These are phyloP conservation scores for Aureobasidium sp. DNA, from an alignment of 2,329 filamentous ascomycete species.

Conservation along the genomic window DNA sequence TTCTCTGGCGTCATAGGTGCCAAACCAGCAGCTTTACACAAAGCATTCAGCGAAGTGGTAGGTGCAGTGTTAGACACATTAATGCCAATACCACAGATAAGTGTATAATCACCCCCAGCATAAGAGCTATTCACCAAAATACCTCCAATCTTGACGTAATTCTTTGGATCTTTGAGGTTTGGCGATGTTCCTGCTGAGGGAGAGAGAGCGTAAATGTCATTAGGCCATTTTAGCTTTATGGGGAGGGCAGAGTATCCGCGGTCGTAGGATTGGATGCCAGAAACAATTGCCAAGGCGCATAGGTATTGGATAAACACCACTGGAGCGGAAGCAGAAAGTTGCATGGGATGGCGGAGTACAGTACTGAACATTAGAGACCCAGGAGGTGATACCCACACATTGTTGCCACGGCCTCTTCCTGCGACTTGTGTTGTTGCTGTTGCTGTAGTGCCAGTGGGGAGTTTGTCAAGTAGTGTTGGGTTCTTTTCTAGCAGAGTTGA, in stretches of 20 bases:
- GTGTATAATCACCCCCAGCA: slow-evolving; percentile 65
- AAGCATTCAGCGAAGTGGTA: slow-evolving; percentile 74
- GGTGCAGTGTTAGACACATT: slow-evolving; percentile 79
- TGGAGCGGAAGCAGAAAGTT: slow-evolving; percentile 62
- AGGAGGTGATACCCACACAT: slow-evolving; percentile 89
- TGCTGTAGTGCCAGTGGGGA: slow-evolving; percentile 80
- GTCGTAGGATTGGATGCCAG: slow-evolving; percentile 74
- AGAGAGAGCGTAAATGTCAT: slow-evolving; percentile 59
- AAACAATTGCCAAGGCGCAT: slow-evolving; percentile 75
- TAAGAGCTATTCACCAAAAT: slow-evolving; percentile 88
- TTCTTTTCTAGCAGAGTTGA: slow-evolving; percentile 96
- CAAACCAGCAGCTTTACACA: slow-evolving; percentile 45
- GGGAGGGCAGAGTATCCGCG: slow-evolving; percentile 64
- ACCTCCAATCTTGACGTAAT: slow-evolving; percentile 87
- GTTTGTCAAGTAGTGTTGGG: slow-evolving; percentile 60
- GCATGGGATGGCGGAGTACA: slow-evolving; percentile 72
- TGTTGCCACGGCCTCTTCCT: slow-evolving; percentile 77
- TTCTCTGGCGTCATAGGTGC: slow-evolving; percentile 63
- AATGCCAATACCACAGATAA: slow-evolving; percentile 73
- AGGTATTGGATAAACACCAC: slow-evolving; percentile 94
- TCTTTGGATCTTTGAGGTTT: slow-evolving; percentile 38
- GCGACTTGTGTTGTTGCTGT: slow-evolving; percentile 83
- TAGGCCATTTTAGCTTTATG: slow-evolving; percentile 93
- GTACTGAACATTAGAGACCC: slow-evolving; percentile 84
- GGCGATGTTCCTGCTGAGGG: slow-evolving; percentile 16